phyloP scores from a whole-genome alignment of 495 filamentous ascomycete species.

The Stereocaulon alpinum region DNA sequence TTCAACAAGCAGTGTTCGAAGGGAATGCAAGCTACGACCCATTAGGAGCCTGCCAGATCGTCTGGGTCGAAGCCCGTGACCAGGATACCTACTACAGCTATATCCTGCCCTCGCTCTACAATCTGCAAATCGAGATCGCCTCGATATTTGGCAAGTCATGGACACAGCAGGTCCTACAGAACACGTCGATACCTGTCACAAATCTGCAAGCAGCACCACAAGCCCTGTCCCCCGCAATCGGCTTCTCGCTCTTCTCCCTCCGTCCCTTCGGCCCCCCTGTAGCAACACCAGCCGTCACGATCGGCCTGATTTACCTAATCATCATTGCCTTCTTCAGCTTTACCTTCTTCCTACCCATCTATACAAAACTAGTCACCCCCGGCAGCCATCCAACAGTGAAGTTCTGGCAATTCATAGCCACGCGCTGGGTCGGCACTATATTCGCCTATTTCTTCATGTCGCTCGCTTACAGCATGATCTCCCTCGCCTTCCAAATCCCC shows the following conservation, averaged over 20 bases:
- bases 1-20: conserved; percentile 44
- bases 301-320: conserved; percentile 64
- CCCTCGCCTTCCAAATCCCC: conserved; percentile 55
- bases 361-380: conserved; percentile 44
- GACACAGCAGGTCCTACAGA: conserved; percentile 35
- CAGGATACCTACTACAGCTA: conserved; percentile 43
- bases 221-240: conserved; percentile 53
- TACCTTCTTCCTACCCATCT: conserved; percentile 58
- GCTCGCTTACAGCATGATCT: conserved; percentile 54
- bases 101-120: conserved; percentile 40
- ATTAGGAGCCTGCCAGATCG: conserved; percentile 47
- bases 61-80: conserved; percentile 51
- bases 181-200: conserved; percentile 27
- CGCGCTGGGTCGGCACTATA: conserved; percentile 51
- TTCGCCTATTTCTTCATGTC: conserved; percentile 57
- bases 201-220: conserved; percentile 43
- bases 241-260: conserved; percentile 49
- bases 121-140: conserved; percentile 36
- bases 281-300: conserved; percentile 48
- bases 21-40: conserved; percentile 57
- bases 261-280: conserved; percentile 50
- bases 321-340: conserved; percentile 67
- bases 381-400: conserved; percentile 49
- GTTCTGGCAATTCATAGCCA: conserved; percentile 48
- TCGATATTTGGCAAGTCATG: conserved; percentile 45